Percentiles rank a stretch among this genome's conserved stretches.
Conservation (phyloP, 1,139 yeast genomes). For the Taphrina betulina region DNA sequence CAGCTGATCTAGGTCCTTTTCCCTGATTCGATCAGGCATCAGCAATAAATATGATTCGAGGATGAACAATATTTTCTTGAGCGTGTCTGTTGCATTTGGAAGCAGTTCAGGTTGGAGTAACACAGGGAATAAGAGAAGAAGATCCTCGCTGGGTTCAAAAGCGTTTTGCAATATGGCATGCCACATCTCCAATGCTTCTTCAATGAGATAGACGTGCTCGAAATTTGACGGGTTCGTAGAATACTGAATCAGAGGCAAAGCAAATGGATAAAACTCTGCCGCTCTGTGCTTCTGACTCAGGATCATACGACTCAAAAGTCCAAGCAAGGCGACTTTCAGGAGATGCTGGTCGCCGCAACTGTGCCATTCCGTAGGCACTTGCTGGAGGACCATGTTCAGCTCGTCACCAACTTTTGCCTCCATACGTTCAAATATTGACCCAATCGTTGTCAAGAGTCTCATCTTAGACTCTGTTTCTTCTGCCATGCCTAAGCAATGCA, state of each 20-base stretch:
- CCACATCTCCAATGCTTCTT: conserved; percentile 91
- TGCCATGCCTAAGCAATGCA: conserved; percentile 49
- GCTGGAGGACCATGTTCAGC: conserved; percentile 53
- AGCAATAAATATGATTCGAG: conserved; percentile 69
- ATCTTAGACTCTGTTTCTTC: conserved; percentile 71
- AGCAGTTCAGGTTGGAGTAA: conserved; percentile 45
- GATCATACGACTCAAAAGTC: conserved; percentile 65
- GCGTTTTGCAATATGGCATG: conserved; percentile 61
- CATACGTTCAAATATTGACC: conserved; percentile 62
- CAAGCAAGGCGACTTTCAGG: conserved; percentile 64
- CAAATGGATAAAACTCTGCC: conserved; percentile 57
- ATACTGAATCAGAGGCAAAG: conserved; percentile 62
- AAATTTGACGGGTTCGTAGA: conserved; percentile 67
- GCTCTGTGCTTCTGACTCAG: conserved; percentile 65
- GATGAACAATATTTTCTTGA: conserved; percentile 57
- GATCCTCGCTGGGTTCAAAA: conserved; percentile 45
- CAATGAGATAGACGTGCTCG: conserved; percentile 63
- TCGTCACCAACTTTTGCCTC: conserved; percentile 40
- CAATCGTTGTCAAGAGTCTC: conserved; percentile 64
- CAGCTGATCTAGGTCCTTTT: conserved; percentile 40
- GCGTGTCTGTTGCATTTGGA: conserved; percentile 68
- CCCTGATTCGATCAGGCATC: conserved; percentile 47
- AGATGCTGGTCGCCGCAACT: conserved; percentile 60
- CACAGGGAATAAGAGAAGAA: conserved; percentile 52
- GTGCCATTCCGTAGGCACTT: conserved; percentile 78